phyloP scores from a whole-genome alignment of 2,329 filamentous ascomycete genomes.

The Colletotrichum gigasporum region DNA sequence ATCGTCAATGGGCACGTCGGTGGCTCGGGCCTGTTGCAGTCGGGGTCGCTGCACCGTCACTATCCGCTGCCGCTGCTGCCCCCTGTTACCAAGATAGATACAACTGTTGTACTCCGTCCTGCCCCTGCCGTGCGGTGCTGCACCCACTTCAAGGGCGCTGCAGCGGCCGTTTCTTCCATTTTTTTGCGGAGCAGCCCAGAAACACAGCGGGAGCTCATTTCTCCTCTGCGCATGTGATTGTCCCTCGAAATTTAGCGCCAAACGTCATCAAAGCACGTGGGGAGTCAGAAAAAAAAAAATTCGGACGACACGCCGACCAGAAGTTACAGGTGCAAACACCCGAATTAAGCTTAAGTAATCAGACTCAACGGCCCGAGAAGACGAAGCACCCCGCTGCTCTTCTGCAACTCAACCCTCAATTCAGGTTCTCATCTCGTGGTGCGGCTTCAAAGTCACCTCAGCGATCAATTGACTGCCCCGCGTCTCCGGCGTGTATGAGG shows the following conservation, averaged over 20 bases:
- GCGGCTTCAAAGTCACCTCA: background rate
- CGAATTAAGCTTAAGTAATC: conserved; percentile 26
- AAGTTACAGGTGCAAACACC: conserved; percentile 11
- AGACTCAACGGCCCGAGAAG: background rate
- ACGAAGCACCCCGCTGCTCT: background rate
- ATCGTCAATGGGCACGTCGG: background rate
- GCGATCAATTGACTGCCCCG: background rate
- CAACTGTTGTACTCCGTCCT: no score
- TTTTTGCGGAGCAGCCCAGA: no score
- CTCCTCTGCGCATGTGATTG: no score
- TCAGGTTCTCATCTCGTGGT: background rate
- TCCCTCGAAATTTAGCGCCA: conserved; percentile 23
- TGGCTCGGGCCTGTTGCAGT: conserved; percentile 1
- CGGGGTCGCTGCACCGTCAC: background rate
- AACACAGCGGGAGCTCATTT: no score
- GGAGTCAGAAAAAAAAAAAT: background rate
- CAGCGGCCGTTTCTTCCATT: no score
- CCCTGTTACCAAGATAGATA: no score
- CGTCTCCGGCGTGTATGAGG: background rate
- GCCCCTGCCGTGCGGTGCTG: no score
- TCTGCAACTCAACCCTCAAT: background rate
- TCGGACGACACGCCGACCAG: background rate
- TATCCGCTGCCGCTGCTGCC: no score
- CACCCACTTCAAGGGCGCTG: no score
- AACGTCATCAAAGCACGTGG: conserved; percentile 24